These are phyloP conservation scores for Xylaria sp. DNA, from an alignment of 2,329 filamentous ascomycete genomes.

Conservation along the genomic window DNA sequence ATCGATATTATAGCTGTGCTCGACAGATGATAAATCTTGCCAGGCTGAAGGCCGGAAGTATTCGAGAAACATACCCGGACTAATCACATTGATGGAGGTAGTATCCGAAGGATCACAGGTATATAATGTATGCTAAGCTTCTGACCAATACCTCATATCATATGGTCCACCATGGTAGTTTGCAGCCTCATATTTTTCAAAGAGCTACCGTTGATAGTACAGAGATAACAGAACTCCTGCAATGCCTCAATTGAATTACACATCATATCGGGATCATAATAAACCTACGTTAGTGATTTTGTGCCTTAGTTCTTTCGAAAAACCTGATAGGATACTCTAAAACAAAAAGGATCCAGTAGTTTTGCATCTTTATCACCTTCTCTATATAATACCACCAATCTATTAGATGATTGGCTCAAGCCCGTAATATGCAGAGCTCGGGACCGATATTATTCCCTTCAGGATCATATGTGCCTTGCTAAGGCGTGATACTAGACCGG, in stretches of 20 bases:
- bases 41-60: constrained; percentile 5
- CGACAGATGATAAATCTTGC: neutral
- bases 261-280: neutral
- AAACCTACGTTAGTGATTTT: neutral
- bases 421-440: neutral
- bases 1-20: neutral
- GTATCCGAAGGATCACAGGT: neutral
- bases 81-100: neutral
- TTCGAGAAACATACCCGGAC: neutral
- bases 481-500: constrained; percentile 13
- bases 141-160: neutral
- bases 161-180: neutral
- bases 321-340: neutral
- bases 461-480: neutral
- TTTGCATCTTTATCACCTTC: neutral
- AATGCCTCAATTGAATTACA: no score
- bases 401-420: neutral
- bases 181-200: neutral
- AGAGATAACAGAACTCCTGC: neutral
- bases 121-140: neutral
- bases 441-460: neutral
- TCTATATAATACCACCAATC: neutral
- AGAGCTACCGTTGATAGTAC: neutral
- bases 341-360: neutral
- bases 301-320: neutral